Percentiles rank a stretch among this genome's conserved stretches.
Conservation (phyloP, 257 asterid genomes). For the Lithospermum erythrorhizon region DNA sequence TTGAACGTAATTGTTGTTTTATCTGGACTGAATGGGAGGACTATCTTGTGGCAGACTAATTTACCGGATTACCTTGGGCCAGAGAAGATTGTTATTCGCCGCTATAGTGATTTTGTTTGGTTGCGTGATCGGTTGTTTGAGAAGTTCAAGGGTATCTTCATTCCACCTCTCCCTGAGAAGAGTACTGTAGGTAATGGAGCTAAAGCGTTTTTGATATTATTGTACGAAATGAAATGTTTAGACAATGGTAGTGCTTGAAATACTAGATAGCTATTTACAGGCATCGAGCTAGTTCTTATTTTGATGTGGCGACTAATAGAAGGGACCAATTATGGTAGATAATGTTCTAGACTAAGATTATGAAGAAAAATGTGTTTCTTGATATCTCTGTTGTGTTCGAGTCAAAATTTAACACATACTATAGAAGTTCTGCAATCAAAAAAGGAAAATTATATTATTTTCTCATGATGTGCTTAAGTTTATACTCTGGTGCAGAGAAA, state of each 20-base stretch:
- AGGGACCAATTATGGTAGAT: neutral
- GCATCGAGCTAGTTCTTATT: no score
- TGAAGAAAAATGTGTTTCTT: no score
- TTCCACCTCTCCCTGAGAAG: constrained; percentile 99
- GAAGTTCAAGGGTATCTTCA: constrained; percentile 84
- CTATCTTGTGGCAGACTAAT: constrained; percentile 56
- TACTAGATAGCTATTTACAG: no score
- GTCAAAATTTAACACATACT: no score
- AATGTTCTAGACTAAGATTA: neutral
- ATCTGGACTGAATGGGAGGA: neutral
- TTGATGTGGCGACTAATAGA: neutral
- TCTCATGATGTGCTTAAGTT: neutral
- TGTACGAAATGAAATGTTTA: neutral
- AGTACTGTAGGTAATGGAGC: constrained; percentile 81
- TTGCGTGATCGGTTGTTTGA: constrained; percentile 84
- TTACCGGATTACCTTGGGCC: constrained; percentile 73
- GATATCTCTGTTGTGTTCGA: no score
- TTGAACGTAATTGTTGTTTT: neutral
- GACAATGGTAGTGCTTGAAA: no score
- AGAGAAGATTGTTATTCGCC: constrained; percentile 90
- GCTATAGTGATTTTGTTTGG: constrained; percentile 96
- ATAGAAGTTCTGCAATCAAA: no score
- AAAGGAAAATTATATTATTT: no score
- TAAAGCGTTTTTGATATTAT: neutral
- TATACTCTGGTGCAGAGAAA: constrained; percentile 44